Evolutionary conservation across 2,329 filamentous ascomycete species (phyloP).

Genomic region (Alternaria ventricosa): DNA sequence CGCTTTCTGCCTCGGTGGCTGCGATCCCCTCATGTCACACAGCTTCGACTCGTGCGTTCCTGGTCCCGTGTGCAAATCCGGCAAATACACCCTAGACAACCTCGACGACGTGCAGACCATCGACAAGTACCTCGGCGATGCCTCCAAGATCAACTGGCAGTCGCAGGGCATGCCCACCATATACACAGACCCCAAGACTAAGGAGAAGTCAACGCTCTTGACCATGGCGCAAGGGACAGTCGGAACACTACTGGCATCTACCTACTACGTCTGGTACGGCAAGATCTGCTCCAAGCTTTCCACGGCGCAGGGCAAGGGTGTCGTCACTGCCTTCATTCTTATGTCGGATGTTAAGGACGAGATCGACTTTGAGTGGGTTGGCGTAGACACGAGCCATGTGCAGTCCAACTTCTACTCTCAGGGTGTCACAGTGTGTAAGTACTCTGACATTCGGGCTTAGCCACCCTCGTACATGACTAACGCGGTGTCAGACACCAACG

Average conservation of each 20-base stretch:
- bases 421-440: conserved; percentile 87
- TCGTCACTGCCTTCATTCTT: conserved; percentile 96
- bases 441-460: not conserved
- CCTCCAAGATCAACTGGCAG: conserved; percentile 84
- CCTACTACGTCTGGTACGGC: conserved; percentile 96
- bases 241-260: conserved; percentile 84
- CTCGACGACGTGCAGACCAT: conserved; percentile 75
- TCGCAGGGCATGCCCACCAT: conserved; percentile 75
- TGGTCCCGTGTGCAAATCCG: conserved; percentile 78
- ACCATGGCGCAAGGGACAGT: conserved; percentile 88
- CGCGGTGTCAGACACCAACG: conserved; percentile 69
- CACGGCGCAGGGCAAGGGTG: conserved; percentile 82
- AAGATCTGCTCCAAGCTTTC: conserved; percentile 86
- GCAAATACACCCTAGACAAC: conserved; percentile 74
- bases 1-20: conserved; percentile 94
- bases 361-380: conserved; percentile 96
- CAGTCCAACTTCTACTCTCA: conserved; percentile 99
- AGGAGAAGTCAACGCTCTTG: conserved; percentile 65
- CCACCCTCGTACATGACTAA: conserved; percentile 15
- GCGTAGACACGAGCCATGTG: conserved; percentile 74
- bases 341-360: conserved; percentile 97
- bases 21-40: conserved; percentile 85
- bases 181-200: conserved; percentile 61
- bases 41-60: conserved; percentile 85
- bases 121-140: conserved; percentile 84